These are phyloP conservation scores for Cupressus sempervirens DNA, from an alignment of 75 land plant species.

Conservation along the genomic window DNA sequence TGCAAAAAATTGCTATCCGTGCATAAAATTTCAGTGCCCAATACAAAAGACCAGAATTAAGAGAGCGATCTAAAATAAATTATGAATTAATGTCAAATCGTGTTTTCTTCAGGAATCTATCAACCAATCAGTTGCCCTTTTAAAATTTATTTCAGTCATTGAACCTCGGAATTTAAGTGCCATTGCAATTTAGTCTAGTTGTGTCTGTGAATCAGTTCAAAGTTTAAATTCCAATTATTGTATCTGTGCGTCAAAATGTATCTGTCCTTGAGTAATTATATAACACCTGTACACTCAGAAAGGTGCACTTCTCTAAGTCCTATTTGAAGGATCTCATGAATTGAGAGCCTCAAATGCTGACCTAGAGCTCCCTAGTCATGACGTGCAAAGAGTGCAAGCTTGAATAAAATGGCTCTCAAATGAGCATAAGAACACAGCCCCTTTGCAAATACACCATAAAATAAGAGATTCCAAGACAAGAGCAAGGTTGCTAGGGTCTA, in stretches of 20 bases:
- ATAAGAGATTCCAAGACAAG: no score
- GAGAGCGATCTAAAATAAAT: background rate
- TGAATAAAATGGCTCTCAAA: no score
- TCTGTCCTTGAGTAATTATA: background rate
- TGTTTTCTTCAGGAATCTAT: background rate
- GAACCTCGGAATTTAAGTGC: background rate
- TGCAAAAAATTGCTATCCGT: constrained; percentile 27
- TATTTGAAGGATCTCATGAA: no score
- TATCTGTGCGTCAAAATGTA: background rate
- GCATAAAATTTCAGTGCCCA: constrained; percentile 6
- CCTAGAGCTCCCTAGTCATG: no score
- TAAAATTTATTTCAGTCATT: background rate
- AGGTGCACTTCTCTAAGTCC: no score
- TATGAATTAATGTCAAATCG: background rate
- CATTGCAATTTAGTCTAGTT: background rate
- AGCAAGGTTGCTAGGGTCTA: no score
- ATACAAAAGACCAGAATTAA: background rate
- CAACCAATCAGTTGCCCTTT: background rate
- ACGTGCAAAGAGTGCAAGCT: no score
- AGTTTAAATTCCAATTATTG: background rate
- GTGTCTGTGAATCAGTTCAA: background rate
- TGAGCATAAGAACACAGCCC: no score
- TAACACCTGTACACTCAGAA: no score
- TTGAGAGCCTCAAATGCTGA: no score
- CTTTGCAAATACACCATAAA: no score